These are phyloP conservation scores for Eucalyptus sp. DNA, from an alignment of 345 rosid species.

Conservation along the genomic window DNA sequence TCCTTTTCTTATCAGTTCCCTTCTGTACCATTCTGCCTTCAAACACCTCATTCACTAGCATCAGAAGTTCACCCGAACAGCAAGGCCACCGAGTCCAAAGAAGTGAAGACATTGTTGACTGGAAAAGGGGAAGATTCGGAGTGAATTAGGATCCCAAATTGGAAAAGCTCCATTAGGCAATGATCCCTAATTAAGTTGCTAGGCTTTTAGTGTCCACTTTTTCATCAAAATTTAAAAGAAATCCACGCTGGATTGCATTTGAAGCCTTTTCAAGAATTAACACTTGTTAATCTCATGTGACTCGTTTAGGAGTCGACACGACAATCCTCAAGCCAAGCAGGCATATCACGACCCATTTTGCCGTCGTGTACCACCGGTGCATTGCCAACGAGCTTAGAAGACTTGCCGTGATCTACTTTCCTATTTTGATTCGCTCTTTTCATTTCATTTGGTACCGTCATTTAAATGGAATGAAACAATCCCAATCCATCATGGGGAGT, in stretches of 20 bases:
- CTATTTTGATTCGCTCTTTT: no score
- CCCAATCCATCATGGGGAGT: no score
- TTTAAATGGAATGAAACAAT: no score
- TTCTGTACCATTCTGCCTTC: not conserved
- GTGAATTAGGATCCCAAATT: not conserved
- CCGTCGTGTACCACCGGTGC: fast-evolving
- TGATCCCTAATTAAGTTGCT: not conserved
- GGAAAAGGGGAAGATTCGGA: not conserved
- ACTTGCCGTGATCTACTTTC: no score
- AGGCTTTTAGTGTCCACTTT: not conserved
- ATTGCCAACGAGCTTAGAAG: no score
- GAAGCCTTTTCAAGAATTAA: not conserved
- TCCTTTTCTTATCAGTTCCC: not conserved
- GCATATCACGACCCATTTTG: not conserved
- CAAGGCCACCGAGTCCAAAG: not conserved
- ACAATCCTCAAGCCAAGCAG: not conserved
- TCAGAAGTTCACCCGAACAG: not conserved
- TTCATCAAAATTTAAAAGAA: not conserved
- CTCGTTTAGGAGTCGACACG: fast-evolving
- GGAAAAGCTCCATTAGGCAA: not conserved
- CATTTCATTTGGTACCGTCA: no score
- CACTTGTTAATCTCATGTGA: not conserved
- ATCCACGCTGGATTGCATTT: not conserved
- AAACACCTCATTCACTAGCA: not conserved
- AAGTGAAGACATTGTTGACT: not conserved